Evolutionary conservation across 805 yeast genomes (phyloP).

Genomic region (Ogataea methanolica): DNA sequence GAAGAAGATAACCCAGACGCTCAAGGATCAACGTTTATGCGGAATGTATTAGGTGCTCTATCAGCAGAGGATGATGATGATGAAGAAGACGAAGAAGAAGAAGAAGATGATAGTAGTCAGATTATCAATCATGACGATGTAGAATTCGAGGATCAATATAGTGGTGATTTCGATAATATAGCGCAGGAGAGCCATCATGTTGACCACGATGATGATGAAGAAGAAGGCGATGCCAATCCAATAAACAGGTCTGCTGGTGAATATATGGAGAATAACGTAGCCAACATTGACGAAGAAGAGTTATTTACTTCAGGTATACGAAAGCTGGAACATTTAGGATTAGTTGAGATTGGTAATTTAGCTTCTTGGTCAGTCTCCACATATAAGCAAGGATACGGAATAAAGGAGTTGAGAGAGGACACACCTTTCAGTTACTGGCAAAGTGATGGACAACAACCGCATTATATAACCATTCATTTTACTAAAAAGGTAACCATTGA

Average conservation of each 20-base stretch:
- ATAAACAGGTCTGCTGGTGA: conserved; percentile 1
- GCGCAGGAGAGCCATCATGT: background rate
- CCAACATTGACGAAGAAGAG: conserved; percentile 16
- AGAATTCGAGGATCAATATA: background rate
- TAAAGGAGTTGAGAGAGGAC: conserved; percentile 68
- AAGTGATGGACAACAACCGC: conserved; percentile 91
- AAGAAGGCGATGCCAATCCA: conserved; percentile 2
- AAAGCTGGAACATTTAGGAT: conserved; percentile 51
- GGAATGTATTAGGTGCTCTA: background rate
- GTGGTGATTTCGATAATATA: background rate
- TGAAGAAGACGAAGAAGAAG: conserved; percentile 2
- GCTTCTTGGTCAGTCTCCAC: conserved; percentile 88
- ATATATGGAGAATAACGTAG: conserved; percentile 5
- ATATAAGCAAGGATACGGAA: conserved; percentile 64
- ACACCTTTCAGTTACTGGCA: conserved; percentile 83
- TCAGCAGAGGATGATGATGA: background rate
- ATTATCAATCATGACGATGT: background rate
- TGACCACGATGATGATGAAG: conserved; percentile 8
- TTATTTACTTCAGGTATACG: conserved; percentile 38
- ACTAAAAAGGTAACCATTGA: conserved; percentile 69
- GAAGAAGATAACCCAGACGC: background rate
- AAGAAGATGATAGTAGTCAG: conserved; percentile 1
- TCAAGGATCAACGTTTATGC: background rate
- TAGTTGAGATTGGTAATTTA: conserved; percentile 71
- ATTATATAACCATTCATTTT: conserved; percentile 72